Evolutionary conservation across 306 rosid genomes (phyloP).

Genomic region (Quillaja saponaria): DNA sequence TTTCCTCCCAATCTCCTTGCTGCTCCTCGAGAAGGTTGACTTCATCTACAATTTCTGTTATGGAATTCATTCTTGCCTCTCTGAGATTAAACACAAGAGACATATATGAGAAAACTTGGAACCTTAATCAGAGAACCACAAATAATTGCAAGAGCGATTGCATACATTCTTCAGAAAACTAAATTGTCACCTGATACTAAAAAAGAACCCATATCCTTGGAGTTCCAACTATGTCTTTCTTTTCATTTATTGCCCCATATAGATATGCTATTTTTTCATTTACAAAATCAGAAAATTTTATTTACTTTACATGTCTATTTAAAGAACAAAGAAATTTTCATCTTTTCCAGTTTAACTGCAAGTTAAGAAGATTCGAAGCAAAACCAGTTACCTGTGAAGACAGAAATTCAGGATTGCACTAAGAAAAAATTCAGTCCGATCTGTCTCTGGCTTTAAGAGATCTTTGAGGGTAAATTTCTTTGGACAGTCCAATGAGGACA

Average conservation of each 20-base stretch:
- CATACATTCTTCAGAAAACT: neutral
- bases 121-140: neutral
- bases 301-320: neutral
- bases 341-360: neutral
- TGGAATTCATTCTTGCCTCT: conserved; percentile 49
- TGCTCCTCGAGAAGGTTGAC: conserved; percentile 52
- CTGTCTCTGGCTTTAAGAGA: conserved; percentile 56
- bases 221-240: neutral
- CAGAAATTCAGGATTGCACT: conserved; percentile 72
- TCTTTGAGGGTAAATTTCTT: conserved; percentile 60
- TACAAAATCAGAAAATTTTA: neutral
- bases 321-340: neutral
- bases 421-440: conserved; percentile 60
- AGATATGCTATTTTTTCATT: neutral
- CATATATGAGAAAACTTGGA: neutral
- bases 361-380: neutral
- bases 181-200: neutral
- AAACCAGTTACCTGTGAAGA: conserved; percentile 52
- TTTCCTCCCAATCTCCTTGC: conserved; percentile 45
- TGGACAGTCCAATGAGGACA: conserved; percentile 57
- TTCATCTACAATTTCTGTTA: conserved; percentile 54
- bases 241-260: neutral
- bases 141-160: neutral
- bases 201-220: too few species aligned
- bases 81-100: conserved; percentile 33